Evolutionary conservation across 2,329 filamentous ascomycete genomes (phyloP).

Genomic region (Paracamarosporium sp.): DNA sequence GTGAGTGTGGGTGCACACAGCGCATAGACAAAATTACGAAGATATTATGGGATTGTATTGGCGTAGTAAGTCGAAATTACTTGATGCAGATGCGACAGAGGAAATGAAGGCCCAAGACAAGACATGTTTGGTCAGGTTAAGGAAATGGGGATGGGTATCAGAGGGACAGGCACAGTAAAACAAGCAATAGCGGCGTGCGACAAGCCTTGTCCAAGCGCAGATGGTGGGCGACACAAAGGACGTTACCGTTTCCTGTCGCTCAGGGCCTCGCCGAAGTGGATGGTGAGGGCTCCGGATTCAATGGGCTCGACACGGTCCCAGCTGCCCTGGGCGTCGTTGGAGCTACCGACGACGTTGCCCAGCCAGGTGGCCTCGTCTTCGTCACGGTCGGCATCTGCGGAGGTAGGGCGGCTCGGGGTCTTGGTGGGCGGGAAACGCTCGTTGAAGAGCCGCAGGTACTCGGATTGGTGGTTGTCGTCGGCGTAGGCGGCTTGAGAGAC

Average conservation of each 20-base stretch:
- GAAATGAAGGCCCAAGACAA: slow-evolving; percentile 12
- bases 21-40: neutral
- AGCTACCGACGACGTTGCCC: slow-evolving; percentile 34
- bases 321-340: slow-evolving; percentile 31
- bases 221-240: slow-evolving; percentile 6
- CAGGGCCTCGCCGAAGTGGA: slow-evolving; percentile 44
- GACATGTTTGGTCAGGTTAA: slow-evolving; percentile 13
- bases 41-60: slow-evolving; percentile 9
- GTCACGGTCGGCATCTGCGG: slow-evolving; percentile 26
- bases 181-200: slow-evolving; percentile 32
- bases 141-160: slow-evolving; percentile 37
- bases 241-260: slow-evolving; percentile 24
- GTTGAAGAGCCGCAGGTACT: slow-evolving; percentile 51
- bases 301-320: slow-evolving; percentile 40
- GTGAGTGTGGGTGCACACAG: neutral
- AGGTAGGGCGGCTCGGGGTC: slow-evolving; percentile 29
- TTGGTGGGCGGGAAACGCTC: slow-evolving; percentile 47
- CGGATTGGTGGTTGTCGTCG: slow-evolving; percentile 46
- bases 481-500: slow-evolving; percentile 52
- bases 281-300: slow-evolving; percentile 43
- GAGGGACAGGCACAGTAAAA: slow-evolving; percentile 20
- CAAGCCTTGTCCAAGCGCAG: slow-evolving; percentile 15
- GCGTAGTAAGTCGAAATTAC: neutral
- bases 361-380: slow-evolving; percentile 47
- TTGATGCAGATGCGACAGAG: slow-evolving; percentile 14